Percentiles rank a stretch among this genome's conserved stretches.
phyloP scores from a whole-genome alignment of 2,329 filamentous ascomycete species.

The Ophiostoma ulmi region DNA sequence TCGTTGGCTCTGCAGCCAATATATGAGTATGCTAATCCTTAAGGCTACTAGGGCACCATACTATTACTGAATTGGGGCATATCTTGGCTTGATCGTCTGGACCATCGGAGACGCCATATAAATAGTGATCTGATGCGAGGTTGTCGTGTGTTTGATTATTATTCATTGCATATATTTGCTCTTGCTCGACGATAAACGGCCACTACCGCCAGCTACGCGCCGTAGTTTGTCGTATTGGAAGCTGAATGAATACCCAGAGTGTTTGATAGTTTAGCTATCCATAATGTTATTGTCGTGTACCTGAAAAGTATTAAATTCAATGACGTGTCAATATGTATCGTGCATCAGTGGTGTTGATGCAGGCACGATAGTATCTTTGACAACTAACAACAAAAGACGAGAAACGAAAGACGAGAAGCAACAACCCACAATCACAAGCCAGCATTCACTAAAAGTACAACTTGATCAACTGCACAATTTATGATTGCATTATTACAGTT shows the following conservation, averaged over 20 bases:
- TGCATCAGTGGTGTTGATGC: neutral
- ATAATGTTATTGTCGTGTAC: no score
- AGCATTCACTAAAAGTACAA: neutral
- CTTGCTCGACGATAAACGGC: neutral
- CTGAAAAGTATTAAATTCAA: neutral
- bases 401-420: no score
- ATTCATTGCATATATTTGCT: no score
- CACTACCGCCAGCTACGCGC: neutral
- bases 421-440: neutral
- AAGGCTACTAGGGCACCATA: neutral
- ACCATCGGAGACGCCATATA: neutral
- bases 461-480: neutral
- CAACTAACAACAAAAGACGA: neutral
- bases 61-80: neutral
- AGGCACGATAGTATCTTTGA: neutral
- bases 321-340: neutral
- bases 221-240: no score
- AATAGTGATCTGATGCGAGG: neutral
- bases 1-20: neutral
- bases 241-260: no score
- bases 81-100: neutral
- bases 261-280: no score
- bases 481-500: neutral
- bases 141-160: no score
- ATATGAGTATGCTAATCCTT: neutral